Evolutionary conservation across 2,329 filamentous ascomycete species (phyloP).

Genomic region (Colletotrichum simmondsii): DNA sequence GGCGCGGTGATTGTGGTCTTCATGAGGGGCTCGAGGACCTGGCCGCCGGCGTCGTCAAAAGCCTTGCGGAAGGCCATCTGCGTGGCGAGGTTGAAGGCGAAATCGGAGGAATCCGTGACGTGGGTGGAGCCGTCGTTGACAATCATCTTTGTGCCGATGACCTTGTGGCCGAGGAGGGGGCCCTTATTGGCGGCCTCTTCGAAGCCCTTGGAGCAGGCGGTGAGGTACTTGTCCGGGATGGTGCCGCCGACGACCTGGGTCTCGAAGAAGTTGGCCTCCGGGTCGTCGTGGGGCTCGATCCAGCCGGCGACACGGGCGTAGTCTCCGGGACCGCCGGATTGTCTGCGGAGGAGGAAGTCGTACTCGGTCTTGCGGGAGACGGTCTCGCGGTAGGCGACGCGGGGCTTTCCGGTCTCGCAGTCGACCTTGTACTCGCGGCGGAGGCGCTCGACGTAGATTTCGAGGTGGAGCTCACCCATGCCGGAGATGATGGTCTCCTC

Average conservation of each 20-base stretch:
- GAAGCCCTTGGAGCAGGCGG: slow-evolving; percentile 96
- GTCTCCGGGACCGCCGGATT: slow-evolving; percentile 94
- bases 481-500: slow-evolving; percentile 98
- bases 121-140: slow-evolving; percentile 97
- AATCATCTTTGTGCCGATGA: slow-evolving; percentile 90
- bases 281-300: slow-evolving; percentile 83
- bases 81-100: slow-evolving; percentile 93
- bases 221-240: slow-evolving; percentile 95
- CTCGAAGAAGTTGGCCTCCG: slow-evolving; percentile 85
- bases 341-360: slow-evolving; percentile 94
- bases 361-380: slow-evolving; percentile 84
- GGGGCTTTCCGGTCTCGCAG: slow-evolving; percentile 93
- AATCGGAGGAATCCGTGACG: slow-evolving; percentile 97
- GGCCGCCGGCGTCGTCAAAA: slow-evolving; percentile 82
- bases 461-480: slow-evolving; percentile 97
- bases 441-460: slow-evolving; percentile 98
- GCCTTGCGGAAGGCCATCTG: slow-evolving; percentile 97
- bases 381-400: slow-evolving; percentile 97
- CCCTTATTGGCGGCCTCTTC: slow-evolving; percentile 84
- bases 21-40: slow-evolving; percentile 96
- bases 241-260: slow-evolving; percentile 87
- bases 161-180: slow-evolving; percentile 90
- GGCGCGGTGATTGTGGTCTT: slow-evolving; percentile 97
- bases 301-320: slow-evolving; percentile 92
- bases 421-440: slow-evolving; percentile 97